Percentiles rank a stretch among this genome's conserved stretches.
Conservation (phyloP, 2,329 filamentous ascomycete species). For the Xylariaceae sp. region DNA sequence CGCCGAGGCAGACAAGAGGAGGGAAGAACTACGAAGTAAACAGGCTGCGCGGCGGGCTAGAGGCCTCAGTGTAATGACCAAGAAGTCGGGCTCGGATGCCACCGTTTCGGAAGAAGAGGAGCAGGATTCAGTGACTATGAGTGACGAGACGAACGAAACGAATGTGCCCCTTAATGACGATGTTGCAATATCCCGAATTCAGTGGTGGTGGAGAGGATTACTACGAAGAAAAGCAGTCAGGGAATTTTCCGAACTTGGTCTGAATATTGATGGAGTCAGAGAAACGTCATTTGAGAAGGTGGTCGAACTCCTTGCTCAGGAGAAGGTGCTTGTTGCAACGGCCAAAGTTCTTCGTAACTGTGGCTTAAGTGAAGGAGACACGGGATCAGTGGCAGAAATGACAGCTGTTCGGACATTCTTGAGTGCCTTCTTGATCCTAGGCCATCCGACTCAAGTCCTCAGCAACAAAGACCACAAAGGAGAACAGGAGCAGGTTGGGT, state of each 20-base stretch:
- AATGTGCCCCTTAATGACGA: slow-evolving; percentile 49
- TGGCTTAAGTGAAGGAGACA: slow-evolving; percentile 61
- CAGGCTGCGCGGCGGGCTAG: slow-evolving; percentile 48
- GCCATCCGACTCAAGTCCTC: slow-evolving; percentile 73
- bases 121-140: slow-evolving; percentile 42
- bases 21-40: slow-evolving; percentile 59
- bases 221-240: slow-evolving; percentile 56
- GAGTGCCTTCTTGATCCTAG: slow-evolving; percentile 74
- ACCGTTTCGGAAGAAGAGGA: slow-evolving; percentile 47
- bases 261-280: slow-evolving; percentile 67
- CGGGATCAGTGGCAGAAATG: slow-evolving; percentile 62
- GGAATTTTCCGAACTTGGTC: slow-evolving; percentile 60
- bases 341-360: slow-evolving; percentile 66
- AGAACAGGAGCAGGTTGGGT: slow-evolving; percentile 53
- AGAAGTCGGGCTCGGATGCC: slow-evolving; percentile 27
- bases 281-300: slow-evolving; percentile 72
- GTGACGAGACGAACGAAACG: slow-evolving; percentile 38
- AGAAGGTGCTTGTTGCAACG: slow-evolving; percentile 61
- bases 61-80: slow-evolving; percentile 44
- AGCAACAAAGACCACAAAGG: slow-evolving; percentile 65
- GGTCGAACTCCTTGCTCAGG: slow-evolving; percentile 61
- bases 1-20: slow-evolving; percentile 69
- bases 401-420: slow-evolving; percentile 71
- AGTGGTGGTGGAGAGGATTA: slow-evolving; percentile 64
- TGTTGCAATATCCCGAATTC: slow-evolving; percentile 61